A percentile compares a stretch with the other conserved stretches of the same genome.
Conservation (phyloP, 768 basidiomycete genomes). For the Tylopilus felleus region DNA sequence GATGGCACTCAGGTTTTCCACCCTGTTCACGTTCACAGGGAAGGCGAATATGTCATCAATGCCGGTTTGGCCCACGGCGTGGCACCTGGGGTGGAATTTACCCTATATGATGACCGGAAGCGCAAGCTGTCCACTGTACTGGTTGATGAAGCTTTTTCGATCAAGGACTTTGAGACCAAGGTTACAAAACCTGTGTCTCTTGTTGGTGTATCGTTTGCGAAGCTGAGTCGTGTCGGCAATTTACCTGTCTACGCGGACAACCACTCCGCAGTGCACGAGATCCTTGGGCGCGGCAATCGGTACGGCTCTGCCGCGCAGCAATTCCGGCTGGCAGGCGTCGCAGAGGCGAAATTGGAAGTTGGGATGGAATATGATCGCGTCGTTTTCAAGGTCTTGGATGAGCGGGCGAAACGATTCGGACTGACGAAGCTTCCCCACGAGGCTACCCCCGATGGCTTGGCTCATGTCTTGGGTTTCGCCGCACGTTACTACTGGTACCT, state of each 20-base stretch:
- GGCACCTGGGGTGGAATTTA: slow-evolving; percentile 12
- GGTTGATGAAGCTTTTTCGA: slow-evolving; percentile 6
- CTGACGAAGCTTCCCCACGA: background rate
- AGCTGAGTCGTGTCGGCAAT: background rate
- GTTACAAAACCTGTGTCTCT: background rate
- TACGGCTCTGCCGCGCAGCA: background rate
- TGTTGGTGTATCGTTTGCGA: background rate
- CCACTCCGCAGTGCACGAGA: background rate
- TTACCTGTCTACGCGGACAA: background rate
- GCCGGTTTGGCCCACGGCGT: slow-evolving; percentile 31
- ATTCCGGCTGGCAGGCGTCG: background rate
- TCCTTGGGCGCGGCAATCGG: background rate
- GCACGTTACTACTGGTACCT: slow-evolving; percentile 23
- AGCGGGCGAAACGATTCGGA: background rate
- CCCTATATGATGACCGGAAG: slow-evolving; percentile 15
- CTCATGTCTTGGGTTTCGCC: slow-evolving; percentile 7
- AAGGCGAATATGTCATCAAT: slow-evolving; percentile 13
- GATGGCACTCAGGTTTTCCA: slow-evolving; percentile 8
- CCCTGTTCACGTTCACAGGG: background rate
- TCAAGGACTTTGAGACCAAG: slow-evolving; percentile 16
- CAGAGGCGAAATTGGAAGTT: slow-evolving; percentile 1
- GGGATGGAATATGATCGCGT: background rate
- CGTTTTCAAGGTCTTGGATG: slow-evolving; percentile 8
- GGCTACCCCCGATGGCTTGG: background rate
- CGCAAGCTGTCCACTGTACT: background rate